phyloP scores from a whole-genome alignment of 345 rosid genomes.

The Rhodamnia rubescens region DNA sequence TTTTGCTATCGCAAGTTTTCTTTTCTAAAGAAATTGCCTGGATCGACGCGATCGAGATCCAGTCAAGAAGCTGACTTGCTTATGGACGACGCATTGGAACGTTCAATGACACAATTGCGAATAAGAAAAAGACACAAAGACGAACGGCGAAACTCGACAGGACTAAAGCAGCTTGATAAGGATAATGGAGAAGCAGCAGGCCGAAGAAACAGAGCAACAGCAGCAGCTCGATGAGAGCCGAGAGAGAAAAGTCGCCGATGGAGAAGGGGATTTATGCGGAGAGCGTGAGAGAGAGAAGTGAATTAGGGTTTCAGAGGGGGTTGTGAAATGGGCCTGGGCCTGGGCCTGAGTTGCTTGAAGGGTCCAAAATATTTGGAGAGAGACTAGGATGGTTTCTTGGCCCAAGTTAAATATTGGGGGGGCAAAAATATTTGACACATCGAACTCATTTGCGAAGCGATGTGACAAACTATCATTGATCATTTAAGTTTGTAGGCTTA shows the following conservation, averaged over 20 bases:
- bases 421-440: not conserved
- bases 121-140: not conserved
- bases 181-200: not conserved
- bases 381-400: not conserved
- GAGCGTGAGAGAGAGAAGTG: not conserved
- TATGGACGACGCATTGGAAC: not conserved
- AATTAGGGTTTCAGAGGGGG: not conserved
- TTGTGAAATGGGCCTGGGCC: not conserved
- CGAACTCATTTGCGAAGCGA: not conserved
- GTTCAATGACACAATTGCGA: not conserved
- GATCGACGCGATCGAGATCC: not conserved
- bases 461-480: not conserved
- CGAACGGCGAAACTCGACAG: not conserved
- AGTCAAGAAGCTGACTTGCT: constrained; percentile 12
- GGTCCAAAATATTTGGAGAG: not conserved
- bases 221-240: not conserved
- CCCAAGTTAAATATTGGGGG: not conserved
- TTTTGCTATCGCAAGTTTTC: constrained; percentile 1
- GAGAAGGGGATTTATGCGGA: not conserved
- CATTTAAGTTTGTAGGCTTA: not conserved
- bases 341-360: not conserved
- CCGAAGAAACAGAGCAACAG: not conserved
- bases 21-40: not conserved
- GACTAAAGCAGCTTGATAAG: not conserved
- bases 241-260: too few species aligned